Conservation (phyloP, 257 asterid species). For the Agastache rugosa region DNA sequence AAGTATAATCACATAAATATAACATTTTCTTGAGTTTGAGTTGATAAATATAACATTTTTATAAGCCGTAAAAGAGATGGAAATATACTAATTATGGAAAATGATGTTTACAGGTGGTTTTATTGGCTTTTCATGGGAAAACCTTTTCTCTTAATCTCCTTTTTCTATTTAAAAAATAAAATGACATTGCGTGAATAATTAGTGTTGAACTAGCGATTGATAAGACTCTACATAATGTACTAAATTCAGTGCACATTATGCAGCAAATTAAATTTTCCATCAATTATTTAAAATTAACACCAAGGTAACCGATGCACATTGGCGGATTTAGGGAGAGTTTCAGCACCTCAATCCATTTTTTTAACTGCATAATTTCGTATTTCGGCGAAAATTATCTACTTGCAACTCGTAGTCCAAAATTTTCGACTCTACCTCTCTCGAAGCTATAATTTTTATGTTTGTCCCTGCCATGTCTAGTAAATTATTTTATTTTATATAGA, state of each 20-base stretch:
- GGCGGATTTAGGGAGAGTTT: too few relatives aligned
- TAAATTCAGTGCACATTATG: neutral
- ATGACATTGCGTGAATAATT: constrained; percentile 6
- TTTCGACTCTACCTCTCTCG: too few relatives aligned
- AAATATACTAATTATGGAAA: neutral
- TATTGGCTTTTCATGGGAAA: neutral
- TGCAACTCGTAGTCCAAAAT: too few relatives aligned
- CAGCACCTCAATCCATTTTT: too few relatives aligned
- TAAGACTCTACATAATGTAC: neutral
- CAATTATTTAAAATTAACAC: neutral
- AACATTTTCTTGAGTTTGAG: too few relatives aligned
- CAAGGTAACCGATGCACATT: neutral
- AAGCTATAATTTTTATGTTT: too few relatives aligned
- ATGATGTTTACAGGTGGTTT: neutral
- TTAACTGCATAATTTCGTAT: too few relatives aligned
- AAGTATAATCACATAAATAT: too few relatives aligned
- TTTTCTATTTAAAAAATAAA: neutral
- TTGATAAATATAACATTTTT: too few relatives aligned
- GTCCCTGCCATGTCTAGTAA: too few relatives aligned
- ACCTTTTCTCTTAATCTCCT: neutral
- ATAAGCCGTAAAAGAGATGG: neutral
- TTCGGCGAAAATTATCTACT: too few relatives aligned
- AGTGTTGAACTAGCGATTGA: neutral
- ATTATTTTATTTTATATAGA: too few relatives aligned
- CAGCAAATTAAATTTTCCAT: neutral